These are phyloP conservation scores for Phytophthora uliginosa DNA, from an alignment of 352 stramenopile genomes.

Conservation along the genomic window DNA sequence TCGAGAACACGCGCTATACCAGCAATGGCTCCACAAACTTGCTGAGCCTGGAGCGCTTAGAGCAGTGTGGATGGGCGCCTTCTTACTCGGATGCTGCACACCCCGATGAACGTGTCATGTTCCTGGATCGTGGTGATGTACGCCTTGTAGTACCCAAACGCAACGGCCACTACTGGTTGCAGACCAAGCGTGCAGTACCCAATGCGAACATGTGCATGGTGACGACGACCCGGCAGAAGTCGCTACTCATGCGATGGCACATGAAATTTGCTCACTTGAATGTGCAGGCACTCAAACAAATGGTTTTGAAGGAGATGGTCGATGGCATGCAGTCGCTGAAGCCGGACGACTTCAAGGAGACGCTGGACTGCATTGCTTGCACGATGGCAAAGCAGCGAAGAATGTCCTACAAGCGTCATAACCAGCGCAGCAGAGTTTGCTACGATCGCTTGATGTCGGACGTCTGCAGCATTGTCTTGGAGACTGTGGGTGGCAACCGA, in stretches of 20 bases:
- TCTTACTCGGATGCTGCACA: background rate
- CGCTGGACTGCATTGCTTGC: background rate
- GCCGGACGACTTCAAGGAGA: background rate
- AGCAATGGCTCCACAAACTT: background rate
- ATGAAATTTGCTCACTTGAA: background rate
- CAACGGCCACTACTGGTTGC: background rate
- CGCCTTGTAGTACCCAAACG: background rate
- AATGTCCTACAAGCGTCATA: background rate
- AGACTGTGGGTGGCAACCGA: background rate
- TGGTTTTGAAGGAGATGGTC: background rate
- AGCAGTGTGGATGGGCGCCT: background rate
- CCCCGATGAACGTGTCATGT: background rate
- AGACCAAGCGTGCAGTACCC: background rate
- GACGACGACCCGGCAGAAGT: background rate
- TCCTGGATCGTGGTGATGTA: background rate
- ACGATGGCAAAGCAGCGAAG: background rate
- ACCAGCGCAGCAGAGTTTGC: background rate
- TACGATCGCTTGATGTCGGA: background rate
- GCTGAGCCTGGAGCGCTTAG: background rate
- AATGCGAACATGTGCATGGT: background rate
- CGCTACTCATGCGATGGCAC: background rate
- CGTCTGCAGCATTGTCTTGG: background rate
- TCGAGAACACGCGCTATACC: background rate
- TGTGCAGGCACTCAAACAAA: background rate
- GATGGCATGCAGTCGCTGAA: background rate